These are phyloP conservation scores for Pythium scleroteichum DNA, from an alignment of 352 stramenopile species.

Conservation along the genomic window DNA sequence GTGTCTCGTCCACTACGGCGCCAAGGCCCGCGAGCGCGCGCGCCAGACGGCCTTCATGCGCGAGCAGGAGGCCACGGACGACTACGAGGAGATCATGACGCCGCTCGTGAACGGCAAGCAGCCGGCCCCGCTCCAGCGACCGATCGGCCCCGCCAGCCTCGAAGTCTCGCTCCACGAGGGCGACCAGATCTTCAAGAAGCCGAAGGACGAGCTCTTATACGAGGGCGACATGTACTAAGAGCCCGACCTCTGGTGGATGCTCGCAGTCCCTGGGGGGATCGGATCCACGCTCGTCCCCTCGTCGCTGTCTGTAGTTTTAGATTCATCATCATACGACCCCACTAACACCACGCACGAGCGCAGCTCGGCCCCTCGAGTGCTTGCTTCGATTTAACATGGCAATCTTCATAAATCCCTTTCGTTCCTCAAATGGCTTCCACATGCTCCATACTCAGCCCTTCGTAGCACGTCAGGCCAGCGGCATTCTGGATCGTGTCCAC, in stretches of 20 bases:
- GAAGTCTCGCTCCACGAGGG: constrained; percentile 87
- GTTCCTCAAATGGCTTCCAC: constrained; percentile 39
- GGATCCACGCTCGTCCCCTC: neutral
- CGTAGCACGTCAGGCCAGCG: constrained; percentile 93
- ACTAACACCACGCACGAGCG: neutral
- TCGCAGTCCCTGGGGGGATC: constrained; percentile 5
- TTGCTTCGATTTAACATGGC: constrained; percentile 12
- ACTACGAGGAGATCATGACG: constrained; percentile 92
- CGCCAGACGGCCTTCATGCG: constrained; percentile 84
- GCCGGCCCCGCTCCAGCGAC: constrained; percentile 59
- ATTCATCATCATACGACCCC: constrained; percentile 19
- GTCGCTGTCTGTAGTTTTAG: constrained; percentile 37
- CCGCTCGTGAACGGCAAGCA: constrained; percentile 77
- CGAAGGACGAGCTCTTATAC: constrained; percentile 81
- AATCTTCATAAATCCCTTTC: neutral
- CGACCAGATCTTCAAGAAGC: constrained; percentile 88
- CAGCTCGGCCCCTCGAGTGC: neutral
- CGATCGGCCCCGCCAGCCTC: constrained; percentile 62
- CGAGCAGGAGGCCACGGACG: constrained; percentile 85
- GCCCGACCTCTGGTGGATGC: constrained; percentile 15
- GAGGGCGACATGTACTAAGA: constrained; percentile 90
- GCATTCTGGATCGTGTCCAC: constrained; percentile 92
- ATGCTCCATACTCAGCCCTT: constrained; percentile 79
- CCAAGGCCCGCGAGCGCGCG: constrained; percentile 79
- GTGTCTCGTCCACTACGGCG: constrained; percentile 79